Percentiles rank a stretch among this genome's conserved stretches.
phyloP scores from a whole-genome alignment of 2,329 filamentous ascomycete genomes.

The Fusarium sp. region DNA sequence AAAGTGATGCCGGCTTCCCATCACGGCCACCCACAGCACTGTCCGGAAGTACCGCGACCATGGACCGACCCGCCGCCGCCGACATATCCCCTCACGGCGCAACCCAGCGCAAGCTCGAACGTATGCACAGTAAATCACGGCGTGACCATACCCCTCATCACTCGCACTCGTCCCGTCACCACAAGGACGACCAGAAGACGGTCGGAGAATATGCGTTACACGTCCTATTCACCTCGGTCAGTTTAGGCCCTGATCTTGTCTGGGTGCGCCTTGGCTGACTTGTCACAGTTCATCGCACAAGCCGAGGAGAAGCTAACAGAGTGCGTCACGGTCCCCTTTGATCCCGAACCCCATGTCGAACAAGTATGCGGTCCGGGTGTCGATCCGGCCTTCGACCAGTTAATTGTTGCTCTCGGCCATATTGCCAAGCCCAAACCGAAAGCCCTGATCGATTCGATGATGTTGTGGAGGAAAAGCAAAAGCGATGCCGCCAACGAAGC shows the following conservation, averaged over 20 bases:
- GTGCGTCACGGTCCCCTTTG: conserved; percentile 84
- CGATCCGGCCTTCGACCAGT: conserved; percentile 92
- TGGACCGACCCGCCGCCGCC: conserved; percentile 63
- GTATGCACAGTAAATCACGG: conserved; percentile 77
- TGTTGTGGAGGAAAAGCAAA: conserved; percentile 98
- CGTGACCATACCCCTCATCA: conserved; percentile 83
- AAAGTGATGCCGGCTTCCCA: conserved; percentile 58
- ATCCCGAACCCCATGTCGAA: conserved; percentile 88
- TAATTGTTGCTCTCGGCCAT: conserved; percentile 93
- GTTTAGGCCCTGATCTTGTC: conserved; percentile 49
- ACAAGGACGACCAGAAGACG: conserved; percentile 86
- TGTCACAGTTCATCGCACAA: conserved; percentile 84
- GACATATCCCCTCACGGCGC: conserved; percentile 62
- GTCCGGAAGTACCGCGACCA: conserved; percentile 57
- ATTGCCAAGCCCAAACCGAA: conserved; percentile 96
- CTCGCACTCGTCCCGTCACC: conserved; percentile 81
- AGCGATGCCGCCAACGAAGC: conserved; percentile 88
- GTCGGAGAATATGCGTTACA: conserved; percentile 98
- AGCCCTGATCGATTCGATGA: conserved; percentile 95
- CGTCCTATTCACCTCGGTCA: conserved; percentile 92
- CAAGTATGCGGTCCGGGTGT: conserved; percentile 91
- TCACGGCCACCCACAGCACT: conserved; percentile 65
- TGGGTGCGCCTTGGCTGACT: conserved; percentile 31
- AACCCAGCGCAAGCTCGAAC: conserved; percentile 70
- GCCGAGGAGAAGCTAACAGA: conserved; percentile 97